A percentile compares a stretch with the other conserved stretches of the same genome.
Conservation (phyloP, 495 filamentous ascomycete species). For the Aspergillus nanangensis region DNA sequence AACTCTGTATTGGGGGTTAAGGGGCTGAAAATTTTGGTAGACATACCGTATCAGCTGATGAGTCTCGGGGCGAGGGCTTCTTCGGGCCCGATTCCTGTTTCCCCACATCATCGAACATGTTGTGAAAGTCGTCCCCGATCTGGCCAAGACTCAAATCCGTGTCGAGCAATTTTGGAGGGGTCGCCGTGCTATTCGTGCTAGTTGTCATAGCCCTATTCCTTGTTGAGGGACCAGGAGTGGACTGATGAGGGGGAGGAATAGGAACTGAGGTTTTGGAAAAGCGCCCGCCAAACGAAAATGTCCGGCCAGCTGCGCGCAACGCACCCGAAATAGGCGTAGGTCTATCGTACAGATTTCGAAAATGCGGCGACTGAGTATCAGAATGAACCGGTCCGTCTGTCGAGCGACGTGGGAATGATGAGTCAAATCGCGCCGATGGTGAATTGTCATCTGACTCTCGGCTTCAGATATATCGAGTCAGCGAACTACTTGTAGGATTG, state of each 20-base stretch:
- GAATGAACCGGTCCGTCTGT: conserved; percentile 56
- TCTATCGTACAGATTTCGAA: conserved; percentile 48
- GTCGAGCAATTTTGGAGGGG: conserved; percentile 63
- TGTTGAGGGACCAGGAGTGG: conserved; percentile 33
- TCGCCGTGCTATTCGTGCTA: conserved; percentile 60
- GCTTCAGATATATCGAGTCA: conserved; percentile 49
- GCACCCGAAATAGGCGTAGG: conserved; percentile 46
- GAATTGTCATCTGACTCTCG: conserved; percentile 64
- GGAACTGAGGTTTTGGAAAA: conserved; percentile 36
- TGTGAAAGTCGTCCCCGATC: conserved; percentile 58
- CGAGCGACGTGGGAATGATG: conserved; percentile 64
- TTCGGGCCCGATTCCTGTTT: conserved; percentile 47
- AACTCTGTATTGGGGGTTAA: background rate
- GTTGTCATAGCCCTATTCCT: conserved; percentile 49
- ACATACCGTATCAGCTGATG: conserved; percentile 18
- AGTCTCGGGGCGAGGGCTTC: conserved; percentile 20
- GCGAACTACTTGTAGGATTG: conserved; percentile 12
- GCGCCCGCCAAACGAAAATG: conserved; percentile 63
- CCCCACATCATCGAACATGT: conserved; percentile 59
- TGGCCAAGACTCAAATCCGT: conserved; percentile 46
- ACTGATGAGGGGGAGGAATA: conserved; percentile 38
- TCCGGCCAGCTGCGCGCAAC: conserved; percentile 63
- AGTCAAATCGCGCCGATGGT: conserved; percentile 58
- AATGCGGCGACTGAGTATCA: conserved; percentile 47
- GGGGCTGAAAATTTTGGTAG: too few relatives aligned